Conservation (phyloP, 768 basidiomycete genomes). For the Trametes maxima region DNA sequence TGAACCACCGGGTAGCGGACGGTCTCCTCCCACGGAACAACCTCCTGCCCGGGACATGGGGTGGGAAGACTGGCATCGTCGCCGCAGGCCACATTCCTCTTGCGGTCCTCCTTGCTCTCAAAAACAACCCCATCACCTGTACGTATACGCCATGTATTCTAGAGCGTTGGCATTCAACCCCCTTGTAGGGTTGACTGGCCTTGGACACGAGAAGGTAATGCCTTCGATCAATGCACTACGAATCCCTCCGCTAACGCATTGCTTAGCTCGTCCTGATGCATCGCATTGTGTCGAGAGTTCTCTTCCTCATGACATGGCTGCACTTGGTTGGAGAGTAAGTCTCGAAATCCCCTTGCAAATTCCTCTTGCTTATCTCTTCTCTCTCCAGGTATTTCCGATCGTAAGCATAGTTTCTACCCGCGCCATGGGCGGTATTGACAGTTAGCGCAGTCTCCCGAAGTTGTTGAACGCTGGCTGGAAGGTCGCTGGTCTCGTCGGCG, state of each 20-base stretch:
- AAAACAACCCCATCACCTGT: slow-evolving; percentile 55
- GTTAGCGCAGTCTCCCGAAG: neutral
- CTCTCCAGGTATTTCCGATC: slow-evolving; percentile 4
- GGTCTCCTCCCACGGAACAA: slow-evolving; percentile 2
- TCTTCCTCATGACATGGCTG: slow-evolving; percentile 47
- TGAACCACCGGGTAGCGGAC: neutral
- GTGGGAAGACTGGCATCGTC: slow-evolving; percentile 40
- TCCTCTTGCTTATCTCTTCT: neutral
- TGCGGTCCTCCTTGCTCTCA: slow-evolving; percentile 52
- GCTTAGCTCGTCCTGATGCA: slow-evolving; percentile 45
- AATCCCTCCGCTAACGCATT: neutral
- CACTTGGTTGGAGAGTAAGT: slow-evolving; percentile 38
- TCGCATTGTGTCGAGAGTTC: slow-evolving; percentile 45
- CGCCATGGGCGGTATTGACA: neutral
- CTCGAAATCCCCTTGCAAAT: neutral
- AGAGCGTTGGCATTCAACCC: neutral
- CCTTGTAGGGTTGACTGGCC: slow-evolving; percentile 48
- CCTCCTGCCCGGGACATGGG: slow-evolving; percentile 25
- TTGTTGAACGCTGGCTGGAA: slow-evolving; percentile 16
- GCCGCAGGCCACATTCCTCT: slow-evolving; percentile 51
- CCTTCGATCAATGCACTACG: neutral
- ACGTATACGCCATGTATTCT: neutral
- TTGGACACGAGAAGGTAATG: slow-evolving; percentile 51
- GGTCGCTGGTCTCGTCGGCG: slow-evolving; percentile 27
- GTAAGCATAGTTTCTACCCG: neutral